Percentiles rank a stretch among this genome's conserved stretches.
These are phyloP conservation scores for Sicyos baderoa DNA, from an alignment of 306 rosid genomes.

Conservation along the genomic window DNA sequence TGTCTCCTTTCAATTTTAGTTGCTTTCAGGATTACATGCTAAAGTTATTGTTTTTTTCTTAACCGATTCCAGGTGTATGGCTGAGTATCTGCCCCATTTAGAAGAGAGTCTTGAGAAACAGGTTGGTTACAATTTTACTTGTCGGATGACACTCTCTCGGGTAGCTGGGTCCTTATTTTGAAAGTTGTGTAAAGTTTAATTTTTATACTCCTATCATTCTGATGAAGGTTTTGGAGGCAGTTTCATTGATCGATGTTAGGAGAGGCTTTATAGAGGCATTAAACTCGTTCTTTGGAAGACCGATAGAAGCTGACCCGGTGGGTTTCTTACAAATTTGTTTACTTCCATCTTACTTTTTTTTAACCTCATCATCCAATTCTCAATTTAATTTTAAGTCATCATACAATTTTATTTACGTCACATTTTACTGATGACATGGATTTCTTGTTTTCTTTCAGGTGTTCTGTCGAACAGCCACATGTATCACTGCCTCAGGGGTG, in stretches of 20 bases:
- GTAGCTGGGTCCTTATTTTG: not conserved
- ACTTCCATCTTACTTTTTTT: not conserved
- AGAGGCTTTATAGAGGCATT: conserved; percentile 79
- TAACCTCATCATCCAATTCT: conserved; percentile 18
- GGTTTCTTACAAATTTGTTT: conserved; percentile 20
- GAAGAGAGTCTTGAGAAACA: conserved; percentile 88
- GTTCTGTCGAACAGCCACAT: conserved; percentile 78
- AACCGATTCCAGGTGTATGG: conserved; percentile 70
- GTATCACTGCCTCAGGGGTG: conserved; percentile 56
- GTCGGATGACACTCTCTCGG: conserved; percentile 6
- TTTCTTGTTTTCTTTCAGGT: conserved; percentile 41
- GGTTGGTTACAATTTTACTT: conserved; percentile 40
- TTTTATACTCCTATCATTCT: conserved; percentile 5
- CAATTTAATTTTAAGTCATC: not conserved
- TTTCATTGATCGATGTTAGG: conserved; percentile 62
- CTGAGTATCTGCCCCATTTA: conserved; percentile 79
- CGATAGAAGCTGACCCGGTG: conserved; percentile 94
- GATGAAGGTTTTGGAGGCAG: conserved; percentile 70
- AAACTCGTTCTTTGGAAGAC: conserved; percentile 60
- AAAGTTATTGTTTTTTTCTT: conserved; percentile 20
- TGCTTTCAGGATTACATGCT: conserved; percentile 1
- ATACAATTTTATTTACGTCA: too few species aligned
- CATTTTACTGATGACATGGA: conserved; percentile 4
- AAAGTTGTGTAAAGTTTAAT: not conserved
- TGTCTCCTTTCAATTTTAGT: not conserved